Conservation (phyloP, 2,329 filamentous ascomycete genomes). For the Fusarium napiforme region DNA sequence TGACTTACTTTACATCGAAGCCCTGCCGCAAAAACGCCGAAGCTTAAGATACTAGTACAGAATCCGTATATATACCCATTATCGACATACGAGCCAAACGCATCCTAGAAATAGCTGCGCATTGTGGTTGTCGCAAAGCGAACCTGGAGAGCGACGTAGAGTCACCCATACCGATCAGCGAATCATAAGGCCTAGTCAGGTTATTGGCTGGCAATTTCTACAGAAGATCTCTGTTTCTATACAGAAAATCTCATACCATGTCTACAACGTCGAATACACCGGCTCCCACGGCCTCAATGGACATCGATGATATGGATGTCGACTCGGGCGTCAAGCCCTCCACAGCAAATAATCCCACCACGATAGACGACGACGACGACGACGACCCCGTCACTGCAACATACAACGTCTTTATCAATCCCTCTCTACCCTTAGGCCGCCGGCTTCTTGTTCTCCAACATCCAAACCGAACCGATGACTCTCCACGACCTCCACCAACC, state of each 20-base stretch:
- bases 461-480: conserved; percentile 76
- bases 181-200: neutral
- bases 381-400: conserved; percentile 74
- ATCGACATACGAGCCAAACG: neutral
- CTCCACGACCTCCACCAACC: conserved; percentile 64
- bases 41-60: neutral
- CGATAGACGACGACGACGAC: conserved; percentile 52
- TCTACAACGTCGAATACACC: conserved; percentile 16
- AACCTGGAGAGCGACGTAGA: neutral
- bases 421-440: conserved; percentile 69
- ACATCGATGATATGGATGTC: conserved; percentile 36
- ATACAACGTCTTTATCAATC: conserved; percentile 90
- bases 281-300: conserved; percentile 32
- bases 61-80: neutral
- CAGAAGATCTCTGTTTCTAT: neutral
- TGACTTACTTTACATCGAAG: neutral
- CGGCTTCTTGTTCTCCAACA: conserved; percentile 89
- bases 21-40: neutral
- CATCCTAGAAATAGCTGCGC: neutral
- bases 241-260: conserved; percentile 3
- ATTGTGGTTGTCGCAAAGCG: conserved; percentile 27
- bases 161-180: neutral
- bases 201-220: neutral
- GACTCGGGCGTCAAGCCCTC: conserved; percentile 29
- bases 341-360: conserved; percentile 11